Percentiles rank a stretch among this genome's conserved stretches.
phyloP scores from a whole-genome alignment of 139 green algal species.

The Coelastrella sp. region DNA sequence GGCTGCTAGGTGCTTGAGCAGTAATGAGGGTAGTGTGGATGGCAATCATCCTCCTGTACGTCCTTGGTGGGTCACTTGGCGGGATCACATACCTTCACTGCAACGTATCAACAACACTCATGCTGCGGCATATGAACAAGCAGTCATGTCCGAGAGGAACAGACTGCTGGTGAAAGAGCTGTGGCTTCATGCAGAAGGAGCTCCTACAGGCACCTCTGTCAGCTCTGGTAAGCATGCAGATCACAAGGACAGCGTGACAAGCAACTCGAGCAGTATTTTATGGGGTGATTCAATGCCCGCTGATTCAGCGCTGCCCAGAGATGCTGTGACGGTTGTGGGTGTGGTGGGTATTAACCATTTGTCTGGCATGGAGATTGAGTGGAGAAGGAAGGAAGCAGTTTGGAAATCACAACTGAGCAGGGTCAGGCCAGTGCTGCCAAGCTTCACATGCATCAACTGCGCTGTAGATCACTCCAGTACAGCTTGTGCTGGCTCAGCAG shows the following conservation, averaged over 20 bases:
- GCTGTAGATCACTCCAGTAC: not conserved
- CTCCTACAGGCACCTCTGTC: not conserved
- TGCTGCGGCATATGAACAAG: slow-evolving; percentile 11
- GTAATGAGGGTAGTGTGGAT: not conserved
- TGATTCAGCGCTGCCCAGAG: no score
- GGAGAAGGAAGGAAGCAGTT: not conserved
- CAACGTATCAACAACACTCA: not conserved
- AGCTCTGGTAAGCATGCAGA: not conserved
- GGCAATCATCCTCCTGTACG: not conserved
- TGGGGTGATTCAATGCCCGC: not conserved
- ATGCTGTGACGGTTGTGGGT: not conserved
- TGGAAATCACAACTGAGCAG: not conserved
- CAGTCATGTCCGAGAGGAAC: slow-evolving; percentile 20
- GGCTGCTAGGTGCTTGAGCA: not conserved
- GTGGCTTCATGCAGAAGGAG: not conserved
- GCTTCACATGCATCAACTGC: slow-evolving; percentile 17
- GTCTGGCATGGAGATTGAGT: not conserved
- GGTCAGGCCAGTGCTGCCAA: not conserved
- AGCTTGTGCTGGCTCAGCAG: not conserved
- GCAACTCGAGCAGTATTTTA: slow-evolving; percentile 11
- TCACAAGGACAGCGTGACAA: not conserved
- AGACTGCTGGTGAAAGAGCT: not conserved
- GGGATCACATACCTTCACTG: not conserved
- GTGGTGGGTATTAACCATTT: slow-evolving; percentile 21
- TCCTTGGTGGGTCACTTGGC: not conserved